Conservation (phyloP, 75 land plant species). For the Sequoiadendron giganteum region DNA sequence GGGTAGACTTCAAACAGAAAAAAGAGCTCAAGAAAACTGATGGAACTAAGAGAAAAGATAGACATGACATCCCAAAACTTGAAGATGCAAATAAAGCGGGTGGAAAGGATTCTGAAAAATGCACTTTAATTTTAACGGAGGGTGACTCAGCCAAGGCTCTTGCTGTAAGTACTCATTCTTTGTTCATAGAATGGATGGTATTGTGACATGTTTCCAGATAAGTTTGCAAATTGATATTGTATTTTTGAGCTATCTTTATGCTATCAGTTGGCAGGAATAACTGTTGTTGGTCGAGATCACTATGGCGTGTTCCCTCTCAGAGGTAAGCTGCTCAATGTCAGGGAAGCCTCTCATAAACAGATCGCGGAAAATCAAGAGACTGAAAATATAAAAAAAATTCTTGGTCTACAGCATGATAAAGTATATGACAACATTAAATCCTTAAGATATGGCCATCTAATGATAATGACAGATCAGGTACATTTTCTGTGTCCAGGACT, state of each 20-base stretch:
- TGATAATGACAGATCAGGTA: constrained; percentile 99
- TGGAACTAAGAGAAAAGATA: constrained; percentile 15
- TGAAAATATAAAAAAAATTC: constrained; percentile 73
- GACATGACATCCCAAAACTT: constrained; percentile 21
- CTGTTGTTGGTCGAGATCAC: constrained; percentile 77
- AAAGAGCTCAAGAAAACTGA: constrained; percentile 27
- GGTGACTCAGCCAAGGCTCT: constrained; percentile 49
- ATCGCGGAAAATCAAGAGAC: constrained; percentile 78
- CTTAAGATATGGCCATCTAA: constrained; percentile 90
- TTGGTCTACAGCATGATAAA: constrained; percentile 89
- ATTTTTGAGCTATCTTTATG: not conserved
- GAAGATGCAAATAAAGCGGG: constrained; percentile 31
- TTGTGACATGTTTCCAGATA: not conserved
- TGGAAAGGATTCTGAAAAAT: constrained; percentile 19
- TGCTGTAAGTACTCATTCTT: constrained; percentile 25
- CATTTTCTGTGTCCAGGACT: not conserved
- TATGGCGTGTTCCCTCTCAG: constrained; percentile 92
- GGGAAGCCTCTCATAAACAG: constrained; percentile 74
- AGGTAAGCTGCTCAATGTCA: constrained; percentile 90
- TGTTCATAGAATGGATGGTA: not conserved
- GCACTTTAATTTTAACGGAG: constrained; percentile 26
- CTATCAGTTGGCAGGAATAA: constrained; percentile 81
- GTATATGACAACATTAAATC: constrained; percentile 68
- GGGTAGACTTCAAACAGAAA: constrained; percentile 25
- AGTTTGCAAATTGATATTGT: not conserved